A percentile compares a stretch with the other conserved stretches of the same genome.
phyloP scores from a whole-genome alignment of 2,329 filamentous ascomycete species.

The Hymenoscyphus linearis region DNA sequence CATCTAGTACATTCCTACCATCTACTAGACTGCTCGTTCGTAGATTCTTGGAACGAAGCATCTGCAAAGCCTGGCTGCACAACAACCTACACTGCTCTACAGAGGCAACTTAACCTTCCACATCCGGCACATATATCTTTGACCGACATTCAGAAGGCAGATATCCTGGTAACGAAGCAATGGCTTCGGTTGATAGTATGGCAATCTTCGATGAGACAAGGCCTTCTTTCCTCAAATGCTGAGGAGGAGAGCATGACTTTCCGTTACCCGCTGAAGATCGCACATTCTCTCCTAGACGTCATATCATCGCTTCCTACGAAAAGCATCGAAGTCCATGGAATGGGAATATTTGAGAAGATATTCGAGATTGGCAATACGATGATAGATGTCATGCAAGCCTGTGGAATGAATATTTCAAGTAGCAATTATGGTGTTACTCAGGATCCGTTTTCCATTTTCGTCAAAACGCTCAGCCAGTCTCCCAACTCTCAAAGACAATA shows the following conservation, averaged over 20 bases:
- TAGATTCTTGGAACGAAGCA: slow-evolving; percentile 59
- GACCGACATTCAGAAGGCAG: slow-evolving; percentile 63
- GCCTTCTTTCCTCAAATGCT: slow-evolving; percentile 54
- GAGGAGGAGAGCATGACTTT: slow-evolving; percentile 56
- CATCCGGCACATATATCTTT: slow-evolving; percentile 24
- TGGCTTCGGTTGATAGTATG: slow-evolving; percentile 69
- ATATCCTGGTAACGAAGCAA: slow-evolving; percentile 64
- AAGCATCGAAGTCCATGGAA: slow-evolving; percentile 43
- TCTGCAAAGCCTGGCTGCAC: slow-evolving; percentile 36
- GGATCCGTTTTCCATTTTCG: slow-evolving; percentile 41
- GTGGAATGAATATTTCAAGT: slow-evolving; percentile 17
- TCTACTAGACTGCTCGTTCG: slow-evolving; percentile 58
- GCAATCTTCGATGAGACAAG: slow-evolving; percentile 64
- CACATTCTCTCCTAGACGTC: slow-evolving; percentile 47
- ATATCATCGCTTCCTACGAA: slow-evolving; percentile 38
- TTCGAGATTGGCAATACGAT: slow-evolving; percentile 42
- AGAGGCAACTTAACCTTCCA: slow-evolving; percentile 45
- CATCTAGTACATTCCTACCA: slow-evolving; percentile 57
- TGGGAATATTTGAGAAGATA: slow-evolving; percentile 47
- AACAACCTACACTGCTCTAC: slow-evolving; percentile 41
- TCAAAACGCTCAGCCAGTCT: slow-evolving; percentile 39
- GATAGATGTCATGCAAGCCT: slow-evolving; percentile 40
- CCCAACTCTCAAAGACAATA: slow-evolving; percentile 41
- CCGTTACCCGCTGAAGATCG: slow-evolving; percentile 57
- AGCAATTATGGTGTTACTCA: slow-evolving; percentile 30